These are phyloP conservation scores for Lenwebbia sp. DNA, from an alignment of 345 rosid genomes.

Conservation along the genomic window DNA sequence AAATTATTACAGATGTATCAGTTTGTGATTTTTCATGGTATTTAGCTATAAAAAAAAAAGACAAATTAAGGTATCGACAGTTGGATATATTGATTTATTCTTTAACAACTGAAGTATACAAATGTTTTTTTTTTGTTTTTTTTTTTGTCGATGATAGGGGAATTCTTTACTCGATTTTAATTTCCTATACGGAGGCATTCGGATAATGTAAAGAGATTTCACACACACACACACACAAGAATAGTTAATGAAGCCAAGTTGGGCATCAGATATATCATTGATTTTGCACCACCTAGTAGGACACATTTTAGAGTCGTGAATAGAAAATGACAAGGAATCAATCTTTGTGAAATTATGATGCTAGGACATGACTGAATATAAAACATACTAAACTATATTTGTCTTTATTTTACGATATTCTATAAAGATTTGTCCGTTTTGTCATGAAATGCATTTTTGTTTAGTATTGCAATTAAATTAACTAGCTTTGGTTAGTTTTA, in stretches of 20 bases:
- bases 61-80: too few relatives aligned
- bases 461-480: neutral
- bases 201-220: neutral
- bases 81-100: too few relatives aligned
- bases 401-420: neutral
- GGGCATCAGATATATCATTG: neutral
- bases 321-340: neutral
- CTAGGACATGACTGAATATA: neutral
- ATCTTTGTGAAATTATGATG: neutral
- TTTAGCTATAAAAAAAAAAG: too few relatives aligned
- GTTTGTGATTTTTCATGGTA: too few relatives aligned
- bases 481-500: neutral
- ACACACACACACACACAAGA: neutral
- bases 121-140: neutral
- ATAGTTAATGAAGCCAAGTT: neutral
- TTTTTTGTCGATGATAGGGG: neutral
- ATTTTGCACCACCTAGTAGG: neutral
- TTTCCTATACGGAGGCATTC: neutral
- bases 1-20: too few relatives aligned
- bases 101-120: neutral
- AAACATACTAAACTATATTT: neutral
- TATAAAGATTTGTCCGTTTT: neutral
- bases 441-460: neutral
- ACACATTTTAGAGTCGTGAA: neutral
- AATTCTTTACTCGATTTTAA: neutral